These are phyloP conservation scores for Microbotryum silenes-acaulis DNA, from an alignment of 1,284 basidiomycete genomes.

Conservation along the genomic window DNA sequence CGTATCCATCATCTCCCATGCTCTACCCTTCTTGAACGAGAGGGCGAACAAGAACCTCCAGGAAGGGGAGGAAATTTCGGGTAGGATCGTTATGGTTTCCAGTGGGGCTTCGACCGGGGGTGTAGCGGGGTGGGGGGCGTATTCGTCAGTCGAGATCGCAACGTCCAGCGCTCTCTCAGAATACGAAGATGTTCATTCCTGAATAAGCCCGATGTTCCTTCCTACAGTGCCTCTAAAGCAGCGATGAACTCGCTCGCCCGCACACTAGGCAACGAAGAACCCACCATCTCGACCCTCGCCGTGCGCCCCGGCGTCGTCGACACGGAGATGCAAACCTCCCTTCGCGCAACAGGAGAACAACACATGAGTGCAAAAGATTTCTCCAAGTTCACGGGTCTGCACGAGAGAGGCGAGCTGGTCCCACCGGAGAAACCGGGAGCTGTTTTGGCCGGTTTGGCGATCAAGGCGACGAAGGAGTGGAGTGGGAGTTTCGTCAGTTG, in stretches of 20 bases:
- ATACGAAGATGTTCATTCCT: too few species aligned
- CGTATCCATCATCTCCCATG: conserved; percentile 55
- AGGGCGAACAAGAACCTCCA: conserved; percentile 37
- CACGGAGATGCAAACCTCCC: conserved; percentile 33
- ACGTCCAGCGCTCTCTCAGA: neutral
- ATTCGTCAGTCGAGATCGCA: conserved; percentile 39
- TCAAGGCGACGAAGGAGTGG: conserved; percentile 43
- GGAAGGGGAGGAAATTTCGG: conserved; percentile 36
- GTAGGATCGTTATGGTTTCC: conserved; percentile 67
- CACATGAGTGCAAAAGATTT: conserved; percentile 52
- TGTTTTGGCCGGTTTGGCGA: conserved; percentile 53
- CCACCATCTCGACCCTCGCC: conserved; percentile 61
- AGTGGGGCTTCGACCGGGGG: conserved; percentile 68
- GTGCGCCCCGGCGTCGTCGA: conserved; percentile 79
- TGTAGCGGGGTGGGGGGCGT: conserved; percentile 64
- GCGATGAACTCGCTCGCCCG: conserved; percentile 69
- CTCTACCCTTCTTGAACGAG: conserved; percentile 56
- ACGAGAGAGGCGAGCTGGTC: conserved; percentile 56
- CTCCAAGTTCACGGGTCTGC: conserved; percentile 51
- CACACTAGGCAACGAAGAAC: conserved; percentile 73
- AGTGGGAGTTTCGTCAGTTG: conserved; percentile 66
- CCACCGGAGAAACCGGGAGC: conserved; percentile 51
- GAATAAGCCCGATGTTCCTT: neutral
- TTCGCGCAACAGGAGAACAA: conserved; percentile 34
- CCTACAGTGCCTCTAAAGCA: conserved; percentile 45